Percentiles rank a stretch among this genome's conserved stretches.
Evolutionary conservation across 345 rosid genomes (phyloP).

Genomic region (Eucalyptus regnans): DNA sequence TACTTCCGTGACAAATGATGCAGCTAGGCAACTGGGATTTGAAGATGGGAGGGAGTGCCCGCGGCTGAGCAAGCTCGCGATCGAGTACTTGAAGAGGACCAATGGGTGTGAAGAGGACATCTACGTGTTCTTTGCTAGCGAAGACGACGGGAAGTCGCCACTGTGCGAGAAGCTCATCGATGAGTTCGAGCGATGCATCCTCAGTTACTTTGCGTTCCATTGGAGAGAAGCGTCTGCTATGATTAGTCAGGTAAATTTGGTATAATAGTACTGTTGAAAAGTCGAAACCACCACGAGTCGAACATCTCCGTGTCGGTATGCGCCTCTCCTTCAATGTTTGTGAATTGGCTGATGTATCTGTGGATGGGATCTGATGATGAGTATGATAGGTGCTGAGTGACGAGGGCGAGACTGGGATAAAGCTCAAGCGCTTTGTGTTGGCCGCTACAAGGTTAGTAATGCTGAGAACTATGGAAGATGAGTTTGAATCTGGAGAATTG

Average conservation of each 20-base stretch:
- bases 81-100: slow-evolving; percentile 45
- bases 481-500: not conserved
- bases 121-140: slow-evolving; percentile 31
- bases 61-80: slow-evolving; percentile 52
- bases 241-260: slow-evolving; percentile 35
- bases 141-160: slow-evolving; percentile 39
- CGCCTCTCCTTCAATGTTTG: not conserved
- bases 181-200: slow-evolving; percentile 78
- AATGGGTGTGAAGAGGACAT: slow-evolving; percentile 49
- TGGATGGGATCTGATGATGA: not conserved
- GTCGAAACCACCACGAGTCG: rapidly evolving
- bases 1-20: not conserved
- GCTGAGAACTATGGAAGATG: not conserved
- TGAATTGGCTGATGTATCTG: not conserved
- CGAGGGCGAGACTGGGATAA: slow-evolving; percentile 39
- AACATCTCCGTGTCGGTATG: not conserved
- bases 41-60: slow-evolving; percentile 58
- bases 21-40: slow-evolving; percentile 84
- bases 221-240: slow-evolving; percentile 63
- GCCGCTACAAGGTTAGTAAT: slow-evolving; percentile 74
- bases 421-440: slow-evolving; percentile 57
- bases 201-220: slow-evolving; percentile 74
- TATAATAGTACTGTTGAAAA: not conserved
- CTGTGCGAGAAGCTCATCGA: slow-evolving; percentile 51
- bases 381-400: slow-evolving; percentile 36